Percentiles rank a stretch among this genome's conserved stretches.
These are phyloP conservation scores for Mycena indigotica DNA, from an alignment of 768 basidiomycete species.

Conservation along the genomic window DNA sequence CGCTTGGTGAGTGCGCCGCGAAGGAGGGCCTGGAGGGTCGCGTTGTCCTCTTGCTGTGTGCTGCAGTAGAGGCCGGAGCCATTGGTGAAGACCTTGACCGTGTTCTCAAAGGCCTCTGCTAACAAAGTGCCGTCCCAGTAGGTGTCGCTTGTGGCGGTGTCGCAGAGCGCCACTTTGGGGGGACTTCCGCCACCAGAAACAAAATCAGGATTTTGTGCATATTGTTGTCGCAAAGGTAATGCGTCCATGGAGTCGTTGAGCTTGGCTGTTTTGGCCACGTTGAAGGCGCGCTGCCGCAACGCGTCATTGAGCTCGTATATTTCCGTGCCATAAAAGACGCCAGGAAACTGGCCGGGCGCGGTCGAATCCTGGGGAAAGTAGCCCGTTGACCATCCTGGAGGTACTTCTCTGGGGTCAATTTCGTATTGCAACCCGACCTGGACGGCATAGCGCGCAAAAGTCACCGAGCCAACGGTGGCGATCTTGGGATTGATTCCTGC, in stretches of 20 bases:
- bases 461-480: constrained; percentile 39
- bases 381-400: constrained; percentile 34
- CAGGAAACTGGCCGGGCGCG: constrained; percentile 29
- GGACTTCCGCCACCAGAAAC: too few relatives aligned
- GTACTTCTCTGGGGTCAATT: constrained; percentile 44
- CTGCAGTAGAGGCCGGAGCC: constrained; percentile 34
- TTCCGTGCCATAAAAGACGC: constrained; percentile 43
- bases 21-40: constrained; percentile 38
- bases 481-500: constrained; percentile 41
- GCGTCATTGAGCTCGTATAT: constrained; percentile 47
- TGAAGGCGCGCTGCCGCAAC: constrained; percentile 34
- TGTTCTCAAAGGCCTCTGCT: constrained; percentile 39
- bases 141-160: constrained; percentile 39
- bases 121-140: constrained; percentile 41
- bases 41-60: constrained; percentile 45
- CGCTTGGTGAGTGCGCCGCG: constrained; percentile 29
- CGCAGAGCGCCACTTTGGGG: constrained; percentile 35
- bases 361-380: constrained; percentile 36
- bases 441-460: constrained; percentile 41
- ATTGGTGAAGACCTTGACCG: constrained; percentile 37
- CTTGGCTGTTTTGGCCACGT: constrained; percentile 30
- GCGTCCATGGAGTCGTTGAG: constrained; percentile 37
- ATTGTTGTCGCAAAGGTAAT: constrained; percentile 33
- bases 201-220: constrained; percentile 21
- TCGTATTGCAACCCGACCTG: constrained; percentile 42